Base-by-base conservation (phyloP, 106 monocot genomes). In the Dactylorhiza incarnata region DNA sequence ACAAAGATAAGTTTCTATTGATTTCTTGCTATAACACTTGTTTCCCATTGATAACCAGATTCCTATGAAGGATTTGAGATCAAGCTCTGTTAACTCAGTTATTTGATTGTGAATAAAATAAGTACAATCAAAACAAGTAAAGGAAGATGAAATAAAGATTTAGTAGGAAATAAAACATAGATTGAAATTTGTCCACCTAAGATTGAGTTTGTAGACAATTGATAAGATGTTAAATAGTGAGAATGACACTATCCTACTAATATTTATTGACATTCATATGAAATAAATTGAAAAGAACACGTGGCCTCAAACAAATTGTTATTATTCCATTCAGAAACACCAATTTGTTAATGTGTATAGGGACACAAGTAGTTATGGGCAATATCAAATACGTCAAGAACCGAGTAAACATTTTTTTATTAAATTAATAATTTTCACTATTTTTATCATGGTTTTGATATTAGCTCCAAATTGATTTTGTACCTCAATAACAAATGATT, bases 261-360 rank as follows among this genome's bases (percentile, higher is more conserved):
- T 10, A 17, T 69, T 69, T 69, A 69, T 29, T 16, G 15, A 44
- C 9, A 69, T 69, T 69, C 69, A 69, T 45, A 69, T 66, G 24
- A 66, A 66, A 66, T 26, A 66, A 66, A 37, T 29, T 37, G 37
- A 22, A 66, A 5, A 66, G 66, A 26, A 9, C 7, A 0, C 29
- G 0, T 66, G n/a, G 29, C 66, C 20, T 7, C 23, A 10, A 26
- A 66, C 3, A 66, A 20, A 44, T 37, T 69, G 23, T 45, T 45
- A 43, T 14, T 69, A 6, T 69, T 69, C 13, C 69, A 44, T 43
- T 69, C 0, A 11, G 0, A 69, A 45, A 69, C 69, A 69, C 72
- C 48, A 37, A 37, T 37, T 37, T 37, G 0, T 37, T 37, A 3
- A 37, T 37, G 37, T 37, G 37, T 37, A 37, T 0, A 3, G 0